Percentiles rank a stretch among this genome's conserved stretches.
These are phyloP conservation scores for Coprinellus micaceus DNA, from an alignment of 768 basidiomycete genomes.

Conservation along the genomic window DNA sequence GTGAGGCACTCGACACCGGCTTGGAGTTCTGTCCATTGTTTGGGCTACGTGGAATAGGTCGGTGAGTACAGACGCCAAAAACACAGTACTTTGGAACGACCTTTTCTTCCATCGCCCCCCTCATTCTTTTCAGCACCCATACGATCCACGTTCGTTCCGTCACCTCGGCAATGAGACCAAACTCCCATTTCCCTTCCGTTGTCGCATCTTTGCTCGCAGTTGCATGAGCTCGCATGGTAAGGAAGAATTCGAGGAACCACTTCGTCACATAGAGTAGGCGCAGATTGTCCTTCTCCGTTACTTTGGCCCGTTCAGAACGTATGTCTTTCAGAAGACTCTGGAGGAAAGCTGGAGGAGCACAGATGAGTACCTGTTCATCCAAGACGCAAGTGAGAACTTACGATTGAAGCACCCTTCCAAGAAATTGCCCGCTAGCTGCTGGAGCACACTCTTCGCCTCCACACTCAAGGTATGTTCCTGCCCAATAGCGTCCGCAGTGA, in stretches of 20 bases:
- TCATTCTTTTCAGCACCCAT: constrained; percentile 89
- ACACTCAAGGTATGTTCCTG: constrained; percentile 64
- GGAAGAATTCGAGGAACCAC: constrained; percentile 93
- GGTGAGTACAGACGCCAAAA: too few species aligned
- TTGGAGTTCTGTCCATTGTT: constrained; percentile 90
- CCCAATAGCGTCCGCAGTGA: constrained; percentile 62
- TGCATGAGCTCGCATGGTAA: constrained; percentile 46
- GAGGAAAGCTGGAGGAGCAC: constrained; percentile 67
- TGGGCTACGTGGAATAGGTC: constrained; percentile 54
- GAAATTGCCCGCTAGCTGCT: constrained; percentile 68
- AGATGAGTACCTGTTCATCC: background rate
- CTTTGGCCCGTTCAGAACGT: constrained; percentile 83
- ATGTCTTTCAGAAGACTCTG: constrained; percentile 87
- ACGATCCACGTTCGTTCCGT: constrained; percentile 83
- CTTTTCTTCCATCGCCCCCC: constrained; percentile 87
- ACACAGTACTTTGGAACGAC: too few species aligned
- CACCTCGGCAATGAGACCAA: constrained; percentile 79
- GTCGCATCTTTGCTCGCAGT: constrained; percentile 17
- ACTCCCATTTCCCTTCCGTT: constrained; percentile 45
- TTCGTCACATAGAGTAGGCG: constrained; percentile 82
- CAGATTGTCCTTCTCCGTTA: constrained; percentile 93
- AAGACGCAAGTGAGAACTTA: constrained; percentile 35
- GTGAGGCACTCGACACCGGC: constrained; percentile 93
- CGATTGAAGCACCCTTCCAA: constrained; percentile 86
- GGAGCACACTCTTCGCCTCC: constrained; percentile 62